Percentiles rank a stretch among this genome's conserved stretches.
phyloP scores from a whole-genome alignment of 2,329 filamentous ascomycete genomes.

The Byssothecium circinans region DNA sequence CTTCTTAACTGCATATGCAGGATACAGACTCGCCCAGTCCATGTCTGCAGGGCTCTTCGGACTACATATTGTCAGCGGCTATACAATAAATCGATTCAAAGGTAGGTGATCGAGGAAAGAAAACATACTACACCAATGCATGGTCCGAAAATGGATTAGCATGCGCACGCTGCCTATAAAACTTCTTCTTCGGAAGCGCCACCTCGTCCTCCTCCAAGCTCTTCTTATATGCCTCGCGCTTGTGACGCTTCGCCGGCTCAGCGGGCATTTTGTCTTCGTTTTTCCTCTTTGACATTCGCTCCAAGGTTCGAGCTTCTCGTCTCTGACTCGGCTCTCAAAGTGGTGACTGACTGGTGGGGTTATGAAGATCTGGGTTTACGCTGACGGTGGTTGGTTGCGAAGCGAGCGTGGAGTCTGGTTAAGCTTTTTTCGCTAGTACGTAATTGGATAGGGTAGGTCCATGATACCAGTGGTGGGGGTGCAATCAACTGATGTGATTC shows the following conservation, averaged over 20 bases:
- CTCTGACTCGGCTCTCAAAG: neutral
- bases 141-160: conserved; percentile 99
- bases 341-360: neutral
- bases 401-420: conserved; percentile 18
- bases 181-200: conserved; percentile 86
- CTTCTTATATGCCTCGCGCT: conserved; percentile 51
- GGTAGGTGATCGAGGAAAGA: too few relatives aligned
- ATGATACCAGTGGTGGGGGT: conserved; percentile 8
- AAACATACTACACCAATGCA: conserved; percentile 73
- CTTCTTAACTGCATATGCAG: conserved; percentile 61
- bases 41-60: conserved; percentile 78
- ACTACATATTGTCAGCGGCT: conserved; percentile 52
- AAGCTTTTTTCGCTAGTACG: conserved; percentile 37
- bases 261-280: conserved; percentile 29
- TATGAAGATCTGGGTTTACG: conserved; percentile 3
- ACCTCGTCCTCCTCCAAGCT: conserved; percentile 45
- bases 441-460: conserved; percentile 11
- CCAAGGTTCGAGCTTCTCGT: neutral
- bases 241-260: conserved; percentile 46
- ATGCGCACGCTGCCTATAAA: conserved; percentile 93
- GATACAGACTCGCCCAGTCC: conserved; percentile 88
- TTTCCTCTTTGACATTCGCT: neutral
- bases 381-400: conserved; percentile 3
- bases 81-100: neutral
- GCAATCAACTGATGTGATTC: neutral